Evolutionary conservation across 352 stramenopile genomes (phyloP), one percentile per base, ranked within the genome.

Genomic region (Pythium aquatile): DNA sequence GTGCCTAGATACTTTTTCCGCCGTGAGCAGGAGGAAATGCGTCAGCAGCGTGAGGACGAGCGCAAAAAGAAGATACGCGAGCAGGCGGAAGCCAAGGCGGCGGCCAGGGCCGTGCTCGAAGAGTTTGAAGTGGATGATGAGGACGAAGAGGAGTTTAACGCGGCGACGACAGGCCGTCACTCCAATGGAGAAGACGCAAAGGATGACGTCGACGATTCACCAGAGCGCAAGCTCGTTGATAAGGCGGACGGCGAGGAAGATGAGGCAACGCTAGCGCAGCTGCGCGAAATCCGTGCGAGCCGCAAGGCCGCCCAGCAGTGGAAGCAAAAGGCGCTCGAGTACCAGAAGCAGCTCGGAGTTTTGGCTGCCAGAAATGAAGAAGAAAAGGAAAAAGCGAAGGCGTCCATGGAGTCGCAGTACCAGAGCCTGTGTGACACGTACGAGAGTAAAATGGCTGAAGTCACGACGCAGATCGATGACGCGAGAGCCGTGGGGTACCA

Each of bases 391-490:
- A 72, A 69, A 42, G 63, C 85, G 5, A 61, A 79, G 5, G 61
- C 79, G 20, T 71, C 83, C 47, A 81, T 83, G 67, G 73, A 90
- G 46, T 67, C 76, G 44, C 72, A 90, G 40, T 83, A 88, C 57
- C 75, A 91, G 65, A 66, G 69, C 35, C 61, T 95, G 16, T 91
- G 79, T 62, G 80, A 90, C 47, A 73, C 70, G 6, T 95, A 91
- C 63, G 84, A 93, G 62, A 66, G 63, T 30, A 93, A 83, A 67
- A 91, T 93, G 81, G 65, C 65, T 1, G 75, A 87, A 58, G 70
- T 75, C 14, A 91, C 80, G n/a, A 71, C 85, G 58, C 84, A 93
- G 58, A 85, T 95, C 47, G 83, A 93, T 48, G 84, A 85, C n/a
- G 83, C 86, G 0, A 69, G 77, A 8, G 83, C 81, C 0, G 58